Evolutionary conservation across 1,284 basidiomycete species (phyloP).

Genomic region (Sanghuangporus baumii): DNA sequence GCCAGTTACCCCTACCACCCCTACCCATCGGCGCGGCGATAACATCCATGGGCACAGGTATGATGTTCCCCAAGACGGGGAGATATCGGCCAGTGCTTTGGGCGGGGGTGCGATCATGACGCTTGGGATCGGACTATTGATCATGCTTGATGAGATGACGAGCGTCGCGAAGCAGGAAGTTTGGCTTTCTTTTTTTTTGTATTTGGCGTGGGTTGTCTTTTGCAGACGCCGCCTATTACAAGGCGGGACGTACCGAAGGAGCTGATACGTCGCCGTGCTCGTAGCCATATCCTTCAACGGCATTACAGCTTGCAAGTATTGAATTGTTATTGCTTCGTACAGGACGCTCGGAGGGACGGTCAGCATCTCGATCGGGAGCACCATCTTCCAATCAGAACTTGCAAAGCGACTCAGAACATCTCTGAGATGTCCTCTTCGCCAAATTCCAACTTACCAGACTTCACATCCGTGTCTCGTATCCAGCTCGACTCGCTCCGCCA

Average conservation of each 20-base stretch:
- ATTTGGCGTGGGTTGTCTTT: constrained; percentile 32
- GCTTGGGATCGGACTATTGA: constrained; percentile 24
- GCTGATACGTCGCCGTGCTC: too few relatives aligned
- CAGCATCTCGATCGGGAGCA: constrained; percentile 27
- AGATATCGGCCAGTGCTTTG: not conserved
- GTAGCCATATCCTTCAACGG: too few relatives aligned
- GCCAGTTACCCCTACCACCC: constrained; percentile 41
- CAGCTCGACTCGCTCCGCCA: constrained; percentile 13
- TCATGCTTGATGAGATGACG: constrained; percentile 28
- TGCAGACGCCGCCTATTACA: constrained; percentile 30
- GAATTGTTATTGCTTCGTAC: not conserved
- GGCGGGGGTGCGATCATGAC: constrained; percentile 25
- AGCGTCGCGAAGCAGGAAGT: constrained; percentile 27
- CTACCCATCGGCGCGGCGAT: constrained; percentile 33
- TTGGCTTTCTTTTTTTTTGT: constrained; percentile 29
- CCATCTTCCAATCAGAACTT: constrained; percentile 21
- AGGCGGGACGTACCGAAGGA: too few relatives aligned
- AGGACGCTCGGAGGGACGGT: constrained; percentile 30
- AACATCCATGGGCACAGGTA: not conserved
- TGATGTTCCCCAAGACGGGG: not conserved
- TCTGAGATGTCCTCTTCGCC: not conserved
- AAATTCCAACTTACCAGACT: constrained; percentile 13
- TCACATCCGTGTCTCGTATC: constrained; percentile 19
- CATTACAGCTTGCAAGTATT: too few relatives aligned
- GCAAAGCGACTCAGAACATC: constrained; percentile 13